phyloP scores from a whole-genome alignment of 2,329 filamentous ascomycete genomes.

The Botrytis deweyae region DNA sequence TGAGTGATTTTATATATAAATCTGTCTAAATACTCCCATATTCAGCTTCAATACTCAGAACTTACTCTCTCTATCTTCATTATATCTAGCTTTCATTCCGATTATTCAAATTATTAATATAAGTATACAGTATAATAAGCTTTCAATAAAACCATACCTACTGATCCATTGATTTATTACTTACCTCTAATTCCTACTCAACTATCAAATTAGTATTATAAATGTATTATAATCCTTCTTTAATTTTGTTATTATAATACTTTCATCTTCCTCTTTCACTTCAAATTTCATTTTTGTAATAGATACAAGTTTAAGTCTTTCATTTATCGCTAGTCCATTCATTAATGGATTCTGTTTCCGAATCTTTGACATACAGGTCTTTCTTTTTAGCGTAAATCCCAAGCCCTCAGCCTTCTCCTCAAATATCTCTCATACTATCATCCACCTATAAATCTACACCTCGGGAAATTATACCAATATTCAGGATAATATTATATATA shows the following conservation, averaged over 20 bases:
- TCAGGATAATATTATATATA: not conserved
- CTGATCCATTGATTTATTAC: not conserved
- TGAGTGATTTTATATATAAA: constrained; percentile 1
- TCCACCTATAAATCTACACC: not conserved
- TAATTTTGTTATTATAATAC: no score
- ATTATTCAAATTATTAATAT: not conserved
- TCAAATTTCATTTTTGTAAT: not conserved
- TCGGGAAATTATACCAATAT: not conserved
- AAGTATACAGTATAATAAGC: not conserved
- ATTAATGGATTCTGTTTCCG: not conserved
- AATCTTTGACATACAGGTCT: not conserved
- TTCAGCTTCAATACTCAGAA: not conserved
- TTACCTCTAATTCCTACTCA: not conserved
- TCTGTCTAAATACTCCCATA: not conserved
- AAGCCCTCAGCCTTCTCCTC: not conserved
- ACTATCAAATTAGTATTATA: no score
- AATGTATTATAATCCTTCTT: no score
- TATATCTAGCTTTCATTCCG: not conserved
- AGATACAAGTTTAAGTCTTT: not conserved
- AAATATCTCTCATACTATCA: not conserved
- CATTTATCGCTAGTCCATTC: not conserved
- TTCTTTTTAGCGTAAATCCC: not conserved
- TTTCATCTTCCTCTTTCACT: not conserved
- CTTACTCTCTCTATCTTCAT: not conserved
- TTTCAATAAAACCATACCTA: not conserved